Base-by-base conservation (phyloP, 495 filamentous ascomycete genomes). In the Aspergillus cavernicola region DNA sequence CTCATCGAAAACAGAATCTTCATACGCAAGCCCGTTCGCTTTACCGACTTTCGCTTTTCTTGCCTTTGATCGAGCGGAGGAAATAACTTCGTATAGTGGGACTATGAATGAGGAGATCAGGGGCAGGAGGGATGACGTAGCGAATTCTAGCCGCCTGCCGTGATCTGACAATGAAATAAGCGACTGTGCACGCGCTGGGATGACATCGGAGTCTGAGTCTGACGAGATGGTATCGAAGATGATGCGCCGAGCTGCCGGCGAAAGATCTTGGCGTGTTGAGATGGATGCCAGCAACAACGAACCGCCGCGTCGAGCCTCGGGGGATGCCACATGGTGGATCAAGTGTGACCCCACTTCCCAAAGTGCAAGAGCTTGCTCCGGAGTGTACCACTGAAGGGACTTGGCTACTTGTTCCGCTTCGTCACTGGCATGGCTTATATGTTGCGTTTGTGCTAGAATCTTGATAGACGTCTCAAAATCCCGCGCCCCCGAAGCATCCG, bases 1-100 rank as follows among this genome's bases (percentile, higher is more conserved):
- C 50, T 83, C 78, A 37, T 76, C 76, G 32, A 96, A 71, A 57
- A 81, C 82, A 39, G 77, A 80, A 55, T 89, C 88, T 57, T 92
- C 88, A 40, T 70, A 61, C 11, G 39, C 61, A 10, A 67, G 53
- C 5, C 76, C 77, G 31, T 78, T 72, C 15, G 67, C 65, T 32
- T 67, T 68, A 19, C 73, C 63, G 0, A 69, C 62, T 55, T 83
- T 85, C 23, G 64, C 72, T 54, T 83, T 85, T 50, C 76, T 75
- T 28, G 75, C 70, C 45, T 70, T 77, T 2, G 66, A 60, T 2
- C 74, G 71, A 18, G 61, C 61, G 6, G 59, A 46, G 10, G 73
- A 64, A 8, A 75, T 68, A 1, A 63, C 28, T 16, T 68, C 66
- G 58, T 74, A 75, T 10, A 77, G 59, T 5, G 74, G 69, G 12